Conservation (phyloP, 2,329 filamentous ascomycete genomes). For the Calonectria pseudoturangicola region DNA sequence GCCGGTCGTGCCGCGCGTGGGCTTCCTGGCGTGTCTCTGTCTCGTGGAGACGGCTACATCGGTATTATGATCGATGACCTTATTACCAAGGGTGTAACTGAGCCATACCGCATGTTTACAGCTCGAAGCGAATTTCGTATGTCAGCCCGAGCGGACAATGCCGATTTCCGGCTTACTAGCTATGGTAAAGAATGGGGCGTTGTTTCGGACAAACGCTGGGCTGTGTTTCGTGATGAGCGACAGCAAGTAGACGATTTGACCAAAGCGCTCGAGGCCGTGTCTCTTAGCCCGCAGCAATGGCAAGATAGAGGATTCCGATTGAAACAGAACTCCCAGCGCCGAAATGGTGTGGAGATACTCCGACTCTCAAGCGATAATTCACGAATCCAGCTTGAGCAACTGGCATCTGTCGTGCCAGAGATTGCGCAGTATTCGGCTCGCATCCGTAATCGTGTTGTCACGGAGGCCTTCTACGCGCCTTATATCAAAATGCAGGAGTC, state of each 20-base stretch:
- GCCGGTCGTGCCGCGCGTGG: constrained; percentile 86
- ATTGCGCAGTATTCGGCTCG: constrained; percentile 72
- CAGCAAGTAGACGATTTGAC: constrained; percentile 81
- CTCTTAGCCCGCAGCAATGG: constrained; percentile 80
- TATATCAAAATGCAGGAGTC: constrained; percentile 85
- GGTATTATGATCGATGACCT: constrained; percentile 99
- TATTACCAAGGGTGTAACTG: constrained; percentile 95
- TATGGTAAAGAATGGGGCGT: constrained; percentile 86
- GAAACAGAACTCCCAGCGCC: constrained; percentile 78
- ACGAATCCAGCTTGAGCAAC: constrained; percentile 67
- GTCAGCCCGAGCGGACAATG: constrained; percentile 93
- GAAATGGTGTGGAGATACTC: constrained; percentile 87
- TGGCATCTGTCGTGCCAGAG: constrained; percentile 75
- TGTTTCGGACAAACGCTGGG: constrained; percentile 87
- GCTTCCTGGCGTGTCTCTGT: constrained; percentile 79
- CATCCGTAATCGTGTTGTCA: constrained; percentile 81
- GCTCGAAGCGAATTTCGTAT: constrained; percentile 96
- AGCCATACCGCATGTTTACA: constrained; percentile 99
- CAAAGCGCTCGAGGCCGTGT: constrained; percentile 73
- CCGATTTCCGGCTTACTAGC: constrained; percentile 88
- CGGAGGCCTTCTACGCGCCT: constrained; percentile 91
- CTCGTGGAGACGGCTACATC: constrained; percentile 93
- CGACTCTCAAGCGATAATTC: constrained; percentile 76
- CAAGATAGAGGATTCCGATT: constrained; percentile 80
- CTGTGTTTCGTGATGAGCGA: constrained; percentile 78